Evolutionary conservation across 108 stramenopile species (phyloP), one percentile per base, ranked within the genome.

Genomic region (Cylindrotheca fusiformis): DNA sequence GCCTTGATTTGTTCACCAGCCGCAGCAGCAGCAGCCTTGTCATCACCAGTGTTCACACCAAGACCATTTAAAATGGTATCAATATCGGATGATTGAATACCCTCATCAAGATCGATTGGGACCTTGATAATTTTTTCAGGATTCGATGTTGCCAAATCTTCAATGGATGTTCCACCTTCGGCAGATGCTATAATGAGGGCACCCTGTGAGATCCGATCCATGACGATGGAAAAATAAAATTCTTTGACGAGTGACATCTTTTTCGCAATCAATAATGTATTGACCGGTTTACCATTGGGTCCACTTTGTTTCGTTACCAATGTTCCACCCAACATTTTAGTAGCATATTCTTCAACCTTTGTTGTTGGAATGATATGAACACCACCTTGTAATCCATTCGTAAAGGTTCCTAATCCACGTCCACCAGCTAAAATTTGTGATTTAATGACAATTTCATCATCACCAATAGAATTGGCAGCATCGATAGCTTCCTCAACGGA

Each of bases 141-240:
- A 56, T 75, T 75, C n/a, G 74, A 51, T 60, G 72, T 80, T 6
- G 95, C 95, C 14, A 96, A 67, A 52, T 93, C 91, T 66, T 92
- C 93, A 60, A 95, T 93, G 52, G 84, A 85, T 17, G 82, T 86
- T 33, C 95, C 95, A 31, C 95, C 91, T 24, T 66, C 60, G 3
- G 89, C 65, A 52, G 72, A 84, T 0, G 78, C 91, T 30, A 96
- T 82, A 51, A 96, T 68, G 27, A 93, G 72, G 2, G 95, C 92
- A 24, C 95, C 95, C 49, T 90, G 90, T 25, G 67, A 72, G 3
- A 57, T 79, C 2, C 93, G 83, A 53, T 96, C 95, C 84, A 96
- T 84, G 45, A 94, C 60, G 58, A 94, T 92, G 26, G 79, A 68
- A 32, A 96, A 65, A 69, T 96, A 96, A 72, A 94, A 84, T 80